Base-by-base conservation (phyloP, 495 filamentous ascomycete species). In the Delitschia confertaspora region DNA sequence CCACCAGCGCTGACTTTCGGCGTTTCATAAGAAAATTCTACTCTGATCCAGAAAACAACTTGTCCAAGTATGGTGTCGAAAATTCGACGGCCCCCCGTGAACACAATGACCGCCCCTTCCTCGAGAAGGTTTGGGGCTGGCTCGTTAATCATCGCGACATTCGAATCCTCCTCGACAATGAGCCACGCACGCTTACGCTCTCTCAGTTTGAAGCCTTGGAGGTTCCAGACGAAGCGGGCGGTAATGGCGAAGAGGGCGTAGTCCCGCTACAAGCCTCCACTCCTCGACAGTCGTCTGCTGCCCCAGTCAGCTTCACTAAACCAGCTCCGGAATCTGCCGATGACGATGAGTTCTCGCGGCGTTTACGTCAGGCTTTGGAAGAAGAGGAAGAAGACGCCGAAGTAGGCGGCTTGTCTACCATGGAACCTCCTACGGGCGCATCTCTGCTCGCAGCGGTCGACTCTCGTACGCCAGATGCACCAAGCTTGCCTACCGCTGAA, bases 71-170 rank as follows among this genome's bases (percentile, higher is more conserved):
- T n/a, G n/a, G n/a, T n/a, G n/a, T n/a, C n/a, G 33, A 19, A 19
- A 38, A 29, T 35, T n/a, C 18, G 18, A 62, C 68, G 33, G 63
- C 50, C 29, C 54, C 75, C 18, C 73, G 76, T 11, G 18, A 21
- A 24, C 19, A 29, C 21, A n/a, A n/a, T n/a, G n/a, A n/a, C 52
- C 64, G 66, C 25, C 60, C 53, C 8, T 73, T 78, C 39, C 59
- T 71, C 41, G 67, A 69, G 29, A 69, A 70, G 39, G 64, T 74
- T 23, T 80, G 76, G 76, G 57, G 62, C 19, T 79, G 74, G 75
- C 58, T 79, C 33, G 66, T 56, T 6, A 56, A 49, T 30, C 67
- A 78, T 38, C 66, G 68, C 4, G 75, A 80, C 45, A 62, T 78
- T 35, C 67, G 60, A 1, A 64, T 77, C 1, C 67, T 68, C 2